These are phyloP conservation scores for Ophiorrhiza pumila DNA, from an alignment of 257 asterid species.

Conservation along the genomic window DNA sequence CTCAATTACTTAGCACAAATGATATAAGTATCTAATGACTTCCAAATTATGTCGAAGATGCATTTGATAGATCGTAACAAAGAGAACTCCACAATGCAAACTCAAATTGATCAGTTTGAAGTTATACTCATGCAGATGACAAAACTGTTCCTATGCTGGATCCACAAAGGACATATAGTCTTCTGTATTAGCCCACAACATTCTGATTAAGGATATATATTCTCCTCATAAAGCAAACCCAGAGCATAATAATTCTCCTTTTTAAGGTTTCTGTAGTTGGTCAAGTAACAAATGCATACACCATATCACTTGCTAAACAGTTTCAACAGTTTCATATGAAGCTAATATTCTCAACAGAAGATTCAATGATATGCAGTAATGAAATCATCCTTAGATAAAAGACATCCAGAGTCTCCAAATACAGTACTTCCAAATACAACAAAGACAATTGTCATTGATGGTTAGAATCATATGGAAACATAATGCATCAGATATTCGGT, in stretches of 20 bases:
- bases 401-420: neutral
- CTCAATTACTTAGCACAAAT: neutral
- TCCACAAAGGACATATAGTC: neutral
- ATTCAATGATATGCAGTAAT: neutral
- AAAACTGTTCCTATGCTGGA: neutral
- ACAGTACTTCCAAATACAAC: neutral
- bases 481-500: neutral
- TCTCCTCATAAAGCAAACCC: neutral
- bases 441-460: neutral
- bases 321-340: neutral
- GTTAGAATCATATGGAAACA: neutral
- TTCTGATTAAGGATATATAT: neutral
- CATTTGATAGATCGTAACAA: no score
- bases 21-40: neutral
- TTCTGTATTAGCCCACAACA: neutral
- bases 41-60: neutral
- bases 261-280: neutral
- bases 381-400: neutral
- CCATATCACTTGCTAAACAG: neutral
- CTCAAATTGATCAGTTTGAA: neutral
- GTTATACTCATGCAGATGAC: neutral
- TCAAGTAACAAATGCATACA: neutral
- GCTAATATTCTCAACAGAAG: neutral
- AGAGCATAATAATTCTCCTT: neutral
- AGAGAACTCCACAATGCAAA: neutral